Evolutionary conservation across 2,329 filamentous ascomycete species (phyloP).

Genomic region (Alternaria sp.): DNA sequence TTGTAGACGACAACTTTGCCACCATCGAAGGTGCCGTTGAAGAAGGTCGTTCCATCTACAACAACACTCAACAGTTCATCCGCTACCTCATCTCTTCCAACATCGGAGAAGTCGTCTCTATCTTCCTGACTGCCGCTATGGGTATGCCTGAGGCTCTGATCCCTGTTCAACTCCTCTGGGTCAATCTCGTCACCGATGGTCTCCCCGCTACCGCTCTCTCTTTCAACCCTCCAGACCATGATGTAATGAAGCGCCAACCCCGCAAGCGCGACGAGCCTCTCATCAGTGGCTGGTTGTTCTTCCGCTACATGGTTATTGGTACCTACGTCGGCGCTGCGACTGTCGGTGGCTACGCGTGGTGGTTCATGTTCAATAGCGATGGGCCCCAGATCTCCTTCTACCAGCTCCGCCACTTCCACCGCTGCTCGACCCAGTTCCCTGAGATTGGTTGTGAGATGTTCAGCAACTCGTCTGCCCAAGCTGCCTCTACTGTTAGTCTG

Average conservation of each 20-base stretch:
- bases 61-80: conserved; percentile 99
- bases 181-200: conserved; percentile 97
- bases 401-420: conserved; percentile 92
- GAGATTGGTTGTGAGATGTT: conserved; percentile 96
- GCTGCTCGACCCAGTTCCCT: conserved; percentile 84
- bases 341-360: conserved; percentile 98
- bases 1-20: conserved; percentile 98
- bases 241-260: conserved; percentile 93
- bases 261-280: conserved; percentile 92
- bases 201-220: conserved; percentile 94
- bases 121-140: conserved; percentile 94
- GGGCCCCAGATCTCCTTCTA: conserved; percentile 92
- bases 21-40: conserved; percentile 97
- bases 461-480: conserved; percentile 81
- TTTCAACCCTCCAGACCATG: conserved; percentile 98
- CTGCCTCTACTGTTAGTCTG: conserved; percentile 91
- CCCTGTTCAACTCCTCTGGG: conserved; percentile 97
- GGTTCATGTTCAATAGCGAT: conserved; percentile 94
- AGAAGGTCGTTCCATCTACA: conserved; percentile 97
- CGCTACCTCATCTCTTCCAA: conserved; percentile 99
- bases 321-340: conserved; percentile 94
- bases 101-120: conserved; percentile 98
- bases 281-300: conserved; percentile 95
- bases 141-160: conserved; percentile 98
- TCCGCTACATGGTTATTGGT: conserved; percentile 96